Conservation (phyloP, 257 asterid genomes). For the Verbascum thapsus region DNA sequence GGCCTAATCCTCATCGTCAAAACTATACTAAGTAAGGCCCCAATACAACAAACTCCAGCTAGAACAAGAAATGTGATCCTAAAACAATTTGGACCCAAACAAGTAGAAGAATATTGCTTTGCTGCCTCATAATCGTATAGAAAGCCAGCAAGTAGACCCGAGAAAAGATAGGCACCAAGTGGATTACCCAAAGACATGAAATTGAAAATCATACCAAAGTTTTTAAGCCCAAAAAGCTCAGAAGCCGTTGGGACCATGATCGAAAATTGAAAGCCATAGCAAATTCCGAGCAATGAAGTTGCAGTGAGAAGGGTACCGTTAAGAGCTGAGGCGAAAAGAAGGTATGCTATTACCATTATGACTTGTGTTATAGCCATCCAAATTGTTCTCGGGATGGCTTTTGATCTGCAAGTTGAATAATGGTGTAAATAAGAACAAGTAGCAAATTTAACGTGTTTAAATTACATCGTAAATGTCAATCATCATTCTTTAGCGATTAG, state of each 20-base stretch:
- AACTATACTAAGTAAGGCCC: constrained; percentile 49
- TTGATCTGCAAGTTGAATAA: constrained; percentile 44
- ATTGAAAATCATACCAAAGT: constrained; percentile 66
- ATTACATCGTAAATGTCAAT: no score
- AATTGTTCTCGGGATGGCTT: constrained; percentile 64
- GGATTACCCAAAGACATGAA: constrained; percentile 71
- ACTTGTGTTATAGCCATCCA: constrained; percentile 65
- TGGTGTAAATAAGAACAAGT: constrained; percentile 9
- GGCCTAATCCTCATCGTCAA: constrained; percentile 62
- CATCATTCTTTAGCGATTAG: no score
- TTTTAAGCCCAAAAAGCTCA: constrained; percentile 67
- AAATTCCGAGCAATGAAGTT: constrained; percentile 64
- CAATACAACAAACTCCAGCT: constrained; percentile 59
- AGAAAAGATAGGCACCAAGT: constrained; percentile 66
- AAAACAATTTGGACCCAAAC: constrained; percentile 71
- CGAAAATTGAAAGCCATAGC: constrained; percentile 68
- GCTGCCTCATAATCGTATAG: constrained; percentile 68
- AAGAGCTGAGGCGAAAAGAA: constrained; percentile 59
- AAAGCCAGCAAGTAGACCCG: constrained; percentile 70
- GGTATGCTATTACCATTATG: constrained; percentile 55
- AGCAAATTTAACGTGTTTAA: neutral
- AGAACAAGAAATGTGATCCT: constrained; percentile 57
- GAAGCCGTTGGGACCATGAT: constrained; percentile 70
- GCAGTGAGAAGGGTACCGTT: constrained; percentile 51
- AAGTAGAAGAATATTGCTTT: constrained; percentile 48